phyloP scores from a whole-genome alignment of 176 grass and related monocot genomes.

The Lolium perenne region DNA sequence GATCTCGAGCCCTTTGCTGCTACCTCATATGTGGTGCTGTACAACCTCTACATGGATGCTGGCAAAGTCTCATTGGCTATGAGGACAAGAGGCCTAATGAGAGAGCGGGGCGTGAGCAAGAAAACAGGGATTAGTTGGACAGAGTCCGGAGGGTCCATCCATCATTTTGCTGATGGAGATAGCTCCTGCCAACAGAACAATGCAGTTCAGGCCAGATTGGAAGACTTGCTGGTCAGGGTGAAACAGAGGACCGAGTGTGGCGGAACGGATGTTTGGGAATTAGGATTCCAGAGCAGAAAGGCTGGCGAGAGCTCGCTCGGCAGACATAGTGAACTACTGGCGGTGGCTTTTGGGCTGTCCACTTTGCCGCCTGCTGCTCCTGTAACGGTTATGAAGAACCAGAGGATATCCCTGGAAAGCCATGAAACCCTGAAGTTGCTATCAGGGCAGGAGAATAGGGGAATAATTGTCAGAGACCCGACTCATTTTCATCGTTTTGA shows the following conservation, averaged over 20 bases:
- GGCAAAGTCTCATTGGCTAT: slow-evolving; percentile 82
- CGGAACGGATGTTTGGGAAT: slow-evolving; percentile 51
- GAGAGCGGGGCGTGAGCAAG: slow-evolving; percentile 62
- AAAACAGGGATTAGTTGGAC: slow-evolving; percentile 66
- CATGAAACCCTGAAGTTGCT: slow-evolving; percentile 74
- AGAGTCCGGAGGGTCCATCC: slow-evolving; percentile 57
- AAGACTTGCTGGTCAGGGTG: slow-evolving; percentile 54
- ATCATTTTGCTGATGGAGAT: slow-evolving; percentile 53
- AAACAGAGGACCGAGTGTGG: slow-evolving; percentile 58
- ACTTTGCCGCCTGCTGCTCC: slow-evolving; percentile 45
- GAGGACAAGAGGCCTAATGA: slow-evolving; percentile 90
- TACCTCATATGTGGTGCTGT: slow-evolving; percentile 63
- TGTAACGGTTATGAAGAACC: slow-evolving; percentile 82
- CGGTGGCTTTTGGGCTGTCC: slow-evolving; percentile 55
- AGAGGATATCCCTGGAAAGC: slow-evolving; percentile 71
- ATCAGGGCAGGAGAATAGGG: slow-evolving; percentile 60
- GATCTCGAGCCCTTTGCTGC: slow-evolving; percentile 62
- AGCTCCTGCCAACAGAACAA: slow-evolving; percentile 34
- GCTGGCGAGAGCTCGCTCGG: slow-evolving; percentile 44
- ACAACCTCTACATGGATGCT: slow-evolving; percentile 77
- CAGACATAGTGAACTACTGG: slow-evolving; percentile 71
- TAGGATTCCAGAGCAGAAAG: slow-evolving; percentile 64
- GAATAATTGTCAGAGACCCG: slow-evolving; percentile 75
- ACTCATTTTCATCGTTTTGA: slow-evolving; percentile 73
- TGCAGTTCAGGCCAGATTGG: slow-evolving; percentile 41